Base-by-base conservation (phyloP, 352 stramenopile genomes). In the Phytophthora tentaculata region DNA sequence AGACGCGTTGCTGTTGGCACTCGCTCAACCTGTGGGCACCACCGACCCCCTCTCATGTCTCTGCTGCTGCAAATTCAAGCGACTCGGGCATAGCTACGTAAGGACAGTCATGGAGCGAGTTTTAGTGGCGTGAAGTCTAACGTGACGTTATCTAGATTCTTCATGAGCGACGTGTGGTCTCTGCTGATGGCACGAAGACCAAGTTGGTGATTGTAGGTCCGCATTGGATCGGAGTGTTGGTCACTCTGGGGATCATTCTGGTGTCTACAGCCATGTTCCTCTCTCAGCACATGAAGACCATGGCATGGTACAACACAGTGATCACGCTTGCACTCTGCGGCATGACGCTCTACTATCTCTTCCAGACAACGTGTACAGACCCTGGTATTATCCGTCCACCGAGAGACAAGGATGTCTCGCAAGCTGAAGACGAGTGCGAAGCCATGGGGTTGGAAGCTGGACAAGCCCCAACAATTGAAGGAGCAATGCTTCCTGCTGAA, bases 161-260 rank as follows among this genome's bases (percentile, higher is more conserved):
- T 9, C 67, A 74, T 50, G 81, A 91, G 35, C 78, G 73, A 22
- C 70, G 73, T 19, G 56, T 66, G 14, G 32, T 73, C 7, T 41
- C 69, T 19, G 23, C 48, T 22, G 57, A 80, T 51, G 76, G 79
- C 12, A 69, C 58, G 35, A 51, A 71, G 23, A 72, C 66, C 16
- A 72, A 75, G 47, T 47, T 87, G 14, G 48, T 92, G 29, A 57
- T 94, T 55, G 73, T 96, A 2, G 88, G 88, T 0, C 88, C 88
- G 4, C 85, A 96, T 61, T 96, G 87, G 86, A 85, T 92, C 55
- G 87, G 87, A 35, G 86, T 92, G 28, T 44, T 94, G 44, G 74
- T 89, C 41, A 94, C 85, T 17, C 48, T 90, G 26, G 53, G 60
- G 2, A 86, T 95, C 57, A 77, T 94, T n/a, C 22, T 92, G 1